These are phyloP conservation scores for Pleurotus tuber-regium DNA, from an alignment of 768 basidiomycete species.

Conservation along the genomic window DNA sequence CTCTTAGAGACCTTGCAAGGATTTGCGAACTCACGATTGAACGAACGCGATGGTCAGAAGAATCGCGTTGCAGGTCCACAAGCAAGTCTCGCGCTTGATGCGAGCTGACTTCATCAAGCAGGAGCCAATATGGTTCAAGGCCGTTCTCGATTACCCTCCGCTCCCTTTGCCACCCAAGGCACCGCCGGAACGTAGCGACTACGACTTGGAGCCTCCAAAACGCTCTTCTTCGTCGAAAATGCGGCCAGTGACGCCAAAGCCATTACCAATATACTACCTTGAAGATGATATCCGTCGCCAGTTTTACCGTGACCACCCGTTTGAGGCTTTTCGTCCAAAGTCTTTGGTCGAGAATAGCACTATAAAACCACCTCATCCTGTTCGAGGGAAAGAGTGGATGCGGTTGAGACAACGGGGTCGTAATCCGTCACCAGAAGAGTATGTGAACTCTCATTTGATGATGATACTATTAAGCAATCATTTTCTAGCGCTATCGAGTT, in stretches of 20 bases:
- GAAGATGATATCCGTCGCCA: slow-evolving; percentile 86
- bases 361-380: slow-evolving; percentile 53
- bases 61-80: slow-evolving; percentile 86
- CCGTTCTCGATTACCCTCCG: slow-evolving; percentile 87
- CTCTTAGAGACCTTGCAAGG: too few relatives aligned
- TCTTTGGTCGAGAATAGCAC: slow-evolving; percentile 70
- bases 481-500: slow-evolving; percentile 71
- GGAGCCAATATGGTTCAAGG: slow-evolving; percentile 81
- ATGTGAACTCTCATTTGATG: slow-evolving; percentile 25
- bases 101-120: slow-evolving; percentile 57
- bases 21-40: slow-evolving; percentile 1
- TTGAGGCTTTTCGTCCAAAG: slow-evolving; percentile 85
- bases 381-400: slow-evolving; percentile 69
- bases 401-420: slow-evolving; percentile 76
- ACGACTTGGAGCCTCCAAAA: slow-evolving; percentile 40
- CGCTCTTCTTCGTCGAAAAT: slow-evolving; percentile 20
- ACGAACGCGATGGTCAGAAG: slow-evolving; percentile 61
- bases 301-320: slow-evolving; percentile 96
- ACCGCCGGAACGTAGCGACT: slow-evolving; percentile 53
- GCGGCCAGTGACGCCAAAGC: slow-evolving; percentile 40
- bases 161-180: slow-evolving; percentile 79
- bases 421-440: slow-evolving; percentile 92
- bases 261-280: slow-evolving; percentile 66
- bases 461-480: slow-evolving; percentile 5
- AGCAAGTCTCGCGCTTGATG: slow-evolving; percentile 79